Percentiles rank a stretch among this genome's conserved stretches.
Conservation (phyloP, 345 rosid genomes). For the Eucalyptus brandiana region DNA sequence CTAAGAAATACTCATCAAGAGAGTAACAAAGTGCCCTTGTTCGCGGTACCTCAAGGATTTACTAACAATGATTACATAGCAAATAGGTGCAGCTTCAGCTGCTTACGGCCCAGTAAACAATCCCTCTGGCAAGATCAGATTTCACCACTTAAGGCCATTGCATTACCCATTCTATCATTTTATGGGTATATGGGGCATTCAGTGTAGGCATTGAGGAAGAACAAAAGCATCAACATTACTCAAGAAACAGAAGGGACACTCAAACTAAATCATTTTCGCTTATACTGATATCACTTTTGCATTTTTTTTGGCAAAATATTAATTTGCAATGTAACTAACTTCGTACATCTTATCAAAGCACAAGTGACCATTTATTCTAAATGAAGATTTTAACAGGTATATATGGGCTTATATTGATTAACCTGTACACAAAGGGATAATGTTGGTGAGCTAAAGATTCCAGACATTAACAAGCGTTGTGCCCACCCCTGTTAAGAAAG, state of each 20-base stretch:
- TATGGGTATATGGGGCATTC: neutral
- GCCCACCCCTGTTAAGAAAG: neutral
- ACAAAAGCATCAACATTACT: neutral
- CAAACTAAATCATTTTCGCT: neutral
- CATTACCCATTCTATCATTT: neutral
- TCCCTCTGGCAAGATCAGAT: neutral
- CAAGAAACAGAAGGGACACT: neutral
- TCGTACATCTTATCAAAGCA: neutral
- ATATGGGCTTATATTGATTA: neutral
- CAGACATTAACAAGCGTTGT: neutral
- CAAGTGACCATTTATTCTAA: neutral
- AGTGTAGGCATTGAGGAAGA: neutral
- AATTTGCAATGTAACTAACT: neutral
- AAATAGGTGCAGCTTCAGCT: neutral
- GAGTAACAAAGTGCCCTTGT: neutral
- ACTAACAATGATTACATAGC: neutral
- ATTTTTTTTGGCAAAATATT: neutral
- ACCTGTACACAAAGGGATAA: neutral
- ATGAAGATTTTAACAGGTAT: neutral
- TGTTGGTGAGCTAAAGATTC: neutral
- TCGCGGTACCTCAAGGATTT: neutral
- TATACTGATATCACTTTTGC: neutral
- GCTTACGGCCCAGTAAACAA: neutral
- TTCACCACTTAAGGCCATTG: neutral
- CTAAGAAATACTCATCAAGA: neutral